Evolutionary conservation across 1,284 basidiomycete genomes (phyloP), one percentile per base, ranked within the genome.

Genomic region (Xerocomus nothofagi): DNA sequence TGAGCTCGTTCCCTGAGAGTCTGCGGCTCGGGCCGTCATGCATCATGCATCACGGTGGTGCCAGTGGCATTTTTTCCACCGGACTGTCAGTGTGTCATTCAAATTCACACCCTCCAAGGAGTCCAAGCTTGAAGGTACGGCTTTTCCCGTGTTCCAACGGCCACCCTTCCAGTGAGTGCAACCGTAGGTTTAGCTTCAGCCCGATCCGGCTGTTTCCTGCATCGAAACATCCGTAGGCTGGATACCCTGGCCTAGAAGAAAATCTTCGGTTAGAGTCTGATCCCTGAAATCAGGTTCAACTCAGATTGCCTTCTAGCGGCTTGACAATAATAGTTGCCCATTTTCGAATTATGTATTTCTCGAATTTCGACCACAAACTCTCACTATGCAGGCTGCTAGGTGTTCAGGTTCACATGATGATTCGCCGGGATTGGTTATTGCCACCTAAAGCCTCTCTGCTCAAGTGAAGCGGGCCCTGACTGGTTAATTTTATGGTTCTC

Each of bases 401-500:
- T 10, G 29, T 20, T 33, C 47, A 39, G 18, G 17, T 44, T 41
- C 44, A 40, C 41, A 42, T 47, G 39, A 38, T 33, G 47, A 54
- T 46, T 44, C 44, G 26, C 33, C 33, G 18, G 21, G 48, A 51
- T 55, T 36, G 42, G 54, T 31, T n/a, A 48, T 33, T 47, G 26
- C 21, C 24, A 50, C 39, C 38, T 50, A 46, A 59, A 47, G 47
- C 36, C 21, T 39, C 33, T 46, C 27, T 43, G 31, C 38, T 33
- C 45, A 50, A 45, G 23, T 37, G 38, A 38, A 31, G 24, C 41
- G 34, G 47, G 51, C 33, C 18, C 37, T 49, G 37, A 51, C 40
- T 39, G 43, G 4, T 39, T 57, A 30, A 54, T 49, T 40, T 52
- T 18, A 32, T 32, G 31, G 27, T 37, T 53, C 36, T 51, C 44